A percentile compares a stretch with the other conserved stretches of the same genome.
phyloP scores from a whole-genome alignment of 495 filamentous ascomycete species.

The Mytilinidion resinicola region DNA sequence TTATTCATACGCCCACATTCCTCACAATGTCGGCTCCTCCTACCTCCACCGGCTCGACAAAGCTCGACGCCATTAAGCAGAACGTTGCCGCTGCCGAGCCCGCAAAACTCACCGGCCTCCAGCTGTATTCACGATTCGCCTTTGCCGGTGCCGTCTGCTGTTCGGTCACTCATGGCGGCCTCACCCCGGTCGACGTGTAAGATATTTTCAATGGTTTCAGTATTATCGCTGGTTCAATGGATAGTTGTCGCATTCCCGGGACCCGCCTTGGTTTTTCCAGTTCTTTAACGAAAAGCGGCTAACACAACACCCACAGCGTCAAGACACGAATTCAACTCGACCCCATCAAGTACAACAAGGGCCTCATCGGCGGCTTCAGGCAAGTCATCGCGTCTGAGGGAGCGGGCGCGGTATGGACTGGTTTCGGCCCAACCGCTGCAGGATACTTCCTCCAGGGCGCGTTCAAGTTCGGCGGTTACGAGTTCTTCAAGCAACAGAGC shows the following conservation, averaged over 20 bases:
- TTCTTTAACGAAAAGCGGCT: neutral
- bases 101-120: conserved; percentile 35
- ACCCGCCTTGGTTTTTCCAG: too few species aligned
- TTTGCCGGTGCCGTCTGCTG: conserved; percentile 93
- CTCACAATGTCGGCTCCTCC: conserved; percentile 26
- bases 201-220: conserved; percentile 33
- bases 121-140: conserved; percentile 64
- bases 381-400: conserved; percentile 40
- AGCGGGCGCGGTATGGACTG: conserved; percentile 38
- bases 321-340: conserved; percentile 45
- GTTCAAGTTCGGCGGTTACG: conserved; percentile 45
- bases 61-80: conserved; percentile 38
- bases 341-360: conserved; percentile 40
- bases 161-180: conserved; percentile 83
- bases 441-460: conserved; percentile 44
- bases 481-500: conserved; percentile 44
- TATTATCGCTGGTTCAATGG: too few species aligned
- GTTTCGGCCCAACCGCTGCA: conserved; percentile 39
- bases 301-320: conserved; percentile 31
- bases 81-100: conserved; percentile 28
- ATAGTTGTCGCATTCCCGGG: neutral
- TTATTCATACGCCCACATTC: neutral
- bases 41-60: conserved; percentile 33
- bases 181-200: conserved; percentile 97
- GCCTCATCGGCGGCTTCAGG: conserved; percentile 40